These are phyloP conservation scores for Colletotrichum orchidophilum DNA, from an alignment of 2,329 filamentous ascomycete genomes.

Conservation along the genomic window DNA sequence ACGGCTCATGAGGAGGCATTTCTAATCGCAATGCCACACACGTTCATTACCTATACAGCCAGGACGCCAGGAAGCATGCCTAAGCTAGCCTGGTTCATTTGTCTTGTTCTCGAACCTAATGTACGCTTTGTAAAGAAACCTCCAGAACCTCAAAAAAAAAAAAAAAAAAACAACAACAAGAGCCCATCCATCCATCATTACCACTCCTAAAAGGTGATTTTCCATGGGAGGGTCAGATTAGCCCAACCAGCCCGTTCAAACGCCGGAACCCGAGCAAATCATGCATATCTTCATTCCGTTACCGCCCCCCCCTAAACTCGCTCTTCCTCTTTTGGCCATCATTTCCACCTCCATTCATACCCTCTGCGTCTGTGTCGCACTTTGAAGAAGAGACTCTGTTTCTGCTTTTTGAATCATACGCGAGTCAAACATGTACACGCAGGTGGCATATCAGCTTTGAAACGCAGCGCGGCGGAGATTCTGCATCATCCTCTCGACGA, in stretches of 20 bases:
- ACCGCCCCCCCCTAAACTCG: neutral
- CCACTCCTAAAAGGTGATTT: neutral
- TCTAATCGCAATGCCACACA: neutral
- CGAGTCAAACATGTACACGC: neutral
- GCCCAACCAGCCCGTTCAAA: neutral
- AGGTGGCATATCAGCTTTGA: constrained; percentile 8
- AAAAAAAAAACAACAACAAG: neutral
- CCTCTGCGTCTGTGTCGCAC: neutral
- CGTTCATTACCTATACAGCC: neutral
- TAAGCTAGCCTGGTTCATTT: neutral
- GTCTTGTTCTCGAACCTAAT: neutral
- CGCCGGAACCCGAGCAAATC: neutral
- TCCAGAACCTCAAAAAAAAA: neutral
- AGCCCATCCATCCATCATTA: neutral
- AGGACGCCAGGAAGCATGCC: neutral
- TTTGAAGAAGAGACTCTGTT: neutral
- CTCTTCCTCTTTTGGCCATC: neutral
- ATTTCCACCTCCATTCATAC: neutral
- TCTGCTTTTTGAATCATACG: neutral
- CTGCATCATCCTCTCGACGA: constrained; percentile 63
- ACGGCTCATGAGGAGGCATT: neutral
- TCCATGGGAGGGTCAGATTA: neutral
- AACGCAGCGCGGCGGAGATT: constrained; percentile 55
- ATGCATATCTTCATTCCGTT: constrained; percentile 1
- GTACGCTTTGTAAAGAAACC: constrained; percentile 1